phyloP scores from a whole-genome alignment of 768 basidiomycete genomes.

The Russula sp. region DNA sequence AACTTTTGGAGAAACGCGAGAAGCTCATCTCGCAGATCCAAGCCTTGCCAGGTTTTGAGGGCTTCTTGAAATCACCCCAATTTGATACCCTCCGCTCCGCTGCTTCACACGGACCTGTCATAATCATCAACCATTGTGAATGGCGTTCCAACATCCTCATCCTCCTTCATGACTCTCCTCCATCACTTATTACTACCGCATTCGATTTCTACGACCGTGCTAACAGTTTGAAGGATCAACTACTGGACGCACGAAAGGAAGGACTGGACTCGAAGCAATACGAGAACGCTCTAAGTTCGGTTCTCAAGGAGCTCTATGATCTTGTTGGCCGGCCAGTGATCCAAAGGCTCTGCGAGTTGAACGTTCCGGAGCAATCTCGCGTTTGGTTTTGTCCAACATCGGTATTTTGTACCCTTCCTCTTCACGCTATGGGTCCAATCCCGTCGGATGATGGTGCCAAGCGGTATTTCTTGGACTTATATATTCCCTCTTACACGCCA shows the following conservation, averaged over 20 bases:
- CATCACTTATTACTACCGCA: not conserved
- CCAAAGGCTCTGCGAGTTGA: not conserved
- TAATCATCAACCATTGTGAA: no score
- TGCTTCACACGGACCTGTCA: not conserved
- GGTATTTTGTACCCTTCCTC: not conserved
- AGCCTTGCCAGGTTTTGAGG: not conserved
- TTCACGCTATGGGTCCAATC: not conserved
- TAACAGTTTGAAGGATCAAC: not conserved
- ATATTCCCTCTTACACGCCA: no score
- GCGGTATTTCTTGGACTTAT: no score
- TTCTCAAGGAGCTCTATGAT: not conserved
- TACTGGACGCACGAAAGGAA: not conserved
- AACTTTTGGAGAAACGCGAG: not conserved
- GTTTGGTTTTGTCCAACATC: no score
- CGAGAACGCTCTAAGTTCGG: not conserved
- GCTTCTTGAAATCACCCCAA: not conserved
- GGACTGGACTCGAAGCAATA: not conserved
- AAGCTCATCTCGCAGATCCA: not conserved
- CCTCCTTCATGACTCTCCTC: no score
- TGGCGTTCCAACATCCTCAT: no score
- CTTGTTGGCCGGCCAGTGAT: not conserved
- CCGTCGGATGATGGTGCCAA: no score
- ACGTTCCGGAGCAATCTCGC: not conserved
- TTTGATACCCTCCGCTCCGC: not conserved
- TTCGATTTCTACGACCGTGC: not conserved